Percentiles rank a stretch among this genome's conserved stretches.
These are phyloP conservation scores for Agroathelia rolfsii DNA, from an alignment of 1,284 basidiomycete species.

Conservation along the genomic window DNA sequence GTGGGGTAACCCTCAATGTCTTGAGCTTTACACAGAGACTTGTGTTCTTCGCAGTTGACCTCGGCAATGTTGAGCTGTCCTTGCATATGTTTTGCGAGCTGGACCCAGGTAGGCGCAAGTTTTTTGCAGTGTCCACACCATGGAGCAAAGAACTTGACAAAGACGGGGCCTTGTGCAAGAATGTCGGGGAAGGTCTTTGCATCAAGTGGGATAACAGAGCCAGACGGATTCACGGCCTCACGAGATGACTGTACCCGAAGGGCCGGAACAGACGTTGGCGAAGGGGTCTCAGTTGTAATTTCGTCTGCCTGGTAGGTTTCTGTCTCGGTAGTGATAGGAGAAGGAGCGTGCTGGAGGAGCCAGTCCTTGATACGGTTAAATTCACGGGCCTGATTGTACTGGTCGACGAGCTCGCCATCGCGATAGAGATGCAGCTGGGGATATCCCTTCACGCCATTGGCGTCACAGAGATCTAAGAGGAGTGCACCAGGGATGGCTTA, in stretches of 20 bases:
- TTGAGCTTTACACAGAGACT: slow-evolving; percentile 52
- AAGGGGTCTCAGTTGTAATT: no score
- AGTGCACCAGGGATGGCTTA: slow-evolving; percentile 1
- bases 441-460: slow-evolving; percentile 64
- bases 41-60: slow-evolving; percentile 77
- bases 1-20: slow-evolving; percentile 75
- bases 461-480: slow-evolving; percentile 63
- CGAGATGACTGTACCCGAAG: slow-evolving; percentile 12
- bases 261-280: no score
- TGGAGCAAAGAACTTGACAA: slow-evolving; percentile 88
- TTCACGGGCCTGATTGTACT: slow-evolving; percentile 46
- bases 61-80: slow-evolving; percentile 68
- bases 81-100: slow-evolving; percentile 62
- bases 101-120: slow-evolving; percentile 70
- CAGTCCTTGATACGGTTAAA: slow-evolving; percentile 41
- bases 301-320: no score
- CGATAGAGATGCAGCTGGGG: slow-evolving; percentile 73
- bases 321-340: neutral
- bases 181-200: slow-evolving; percentile 38
- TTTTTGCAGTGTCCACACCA: slow-evolving; percentile 95
- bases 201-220: slow-evolving; percentile 51
- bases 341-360: slow-evolving; percentile 29
- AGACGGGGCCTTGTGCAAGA: slow-evolving; percentile 53
- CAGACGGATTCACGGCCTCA: slow-evolving; percentile 41
- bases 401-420: slow-evolving; percentile 52